Evolutionary conservation across 202 grass and related monocot species (phyloP).

Genomic region (Panicum hallii): DNA sequence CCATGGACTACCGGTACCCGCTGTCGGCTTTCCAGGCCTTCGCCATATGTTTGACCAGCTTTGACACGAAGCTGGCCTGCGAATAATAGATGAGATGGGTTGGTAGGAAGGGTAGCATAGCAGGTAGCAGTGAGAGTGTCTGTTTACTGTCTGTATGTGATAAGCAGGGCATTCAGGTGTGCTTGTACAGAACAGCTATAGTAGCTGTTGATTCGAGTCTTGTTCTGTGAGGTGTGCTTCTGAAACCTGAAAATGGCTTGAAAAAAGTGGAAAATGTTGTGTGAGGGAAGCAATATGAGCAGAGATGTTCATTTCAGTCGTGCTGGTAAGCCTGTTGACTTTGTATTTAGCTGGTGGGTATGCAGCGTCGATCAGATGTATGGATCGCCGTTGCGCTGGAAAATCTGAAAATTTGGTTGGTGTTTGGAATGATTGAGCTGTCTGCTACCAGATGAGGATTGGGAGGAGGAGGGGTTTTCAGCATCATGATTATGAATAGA

Average conservation of each 20-base stretch:
- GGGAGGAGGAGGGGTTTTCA: too few relatives aligned
- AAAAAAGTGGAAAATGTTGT: not conserved
- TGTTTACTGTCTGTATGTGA: not conserved
- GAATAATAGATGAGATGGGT: slow-evolving; percentile 52
- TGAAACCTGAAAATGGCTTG: not conserved
- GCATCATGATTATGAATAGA: not conserved
- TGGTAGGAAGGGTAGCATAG: not conserved
- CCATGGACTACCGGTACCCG: slow-evolving; percentile 95
- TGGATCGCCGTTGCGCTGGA: not conserved
- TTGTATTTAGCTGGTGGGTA: not conserved
- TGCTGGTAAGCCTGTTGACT: not conserved
- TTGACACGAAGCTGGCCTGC: slow-evolving; percentile 96
- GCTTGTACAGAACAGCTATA: not conserved
- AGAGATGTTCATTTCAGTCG: too few relatives aligned
- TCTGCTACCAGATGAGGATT: not conserved
- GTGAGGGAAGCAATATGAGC: too few relatives aligned
- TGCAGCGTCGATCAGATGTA: too few relatives aligned
- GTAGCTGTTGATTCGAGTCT: slow-evolving; percentile 13
- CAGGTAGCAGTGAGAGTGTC: not conserved
- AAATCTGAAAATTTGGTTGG: not conserved
- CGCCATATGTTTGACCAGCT: slow-evolving; percentile 93
- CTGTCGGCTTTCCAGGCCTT: slow-evolving; percentile 98
- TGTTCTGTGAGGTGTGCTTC: not conserved
- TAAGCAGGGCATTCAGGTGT: not conserved
- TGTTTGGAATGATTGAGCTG: not conserved